Percentiles rank a stretch among this genome's conserved stretches.
These are phyloP conservation scores for Oryza nivara DNA, from an alignment of 176 grass and related monocot genomes.

Conservation along the genomic window DNA sequence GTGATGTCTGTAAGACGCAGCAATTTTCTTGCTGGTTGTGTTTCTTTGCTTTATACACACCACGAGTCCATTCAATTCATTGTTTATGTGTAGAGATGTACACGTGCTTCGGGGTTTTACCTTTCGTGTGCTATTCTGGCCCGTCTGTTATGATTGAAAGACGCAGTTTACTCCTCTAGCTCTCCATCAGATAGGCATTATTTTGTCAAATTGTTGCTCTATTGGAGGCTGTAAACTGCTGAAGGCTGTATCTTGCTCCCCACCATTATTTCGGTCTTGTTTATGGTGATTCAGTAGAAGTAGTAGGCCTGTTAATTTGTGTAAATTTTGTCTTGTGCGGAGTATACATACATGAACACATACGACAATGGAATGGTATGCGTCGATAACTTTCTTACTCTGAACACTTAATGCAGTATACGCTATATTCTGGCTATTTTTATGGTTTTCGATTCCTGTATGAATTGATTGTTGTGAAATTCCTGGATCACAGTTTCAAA, in stretches of 20 bases:
- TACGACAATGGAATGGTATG: conserved; percentile 9
- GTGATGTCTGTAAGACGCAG: background rate
- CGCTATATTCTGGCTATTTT: no score
- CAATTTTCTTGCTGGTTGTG: background rate
- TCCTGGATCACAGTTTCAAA: no score
- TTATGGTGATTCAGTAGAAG: conserved; percentile 32
- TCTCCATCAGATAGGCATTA: conserved; percentile 18
- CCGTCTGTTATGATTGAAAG: background rate
- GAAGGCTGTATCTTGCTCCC: background rate
- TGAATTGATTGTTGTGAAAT: no score
- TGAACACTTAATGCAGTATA: background rate
- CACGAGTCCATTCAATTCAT: conserved; percentile 48
- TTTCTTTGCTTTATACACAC: conserved; percentile 5
- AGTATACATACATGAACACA: conserved; percentile 28
- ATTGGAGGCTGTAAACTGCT: conserved; percentile 6
- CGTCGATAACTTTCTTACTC: background rate
- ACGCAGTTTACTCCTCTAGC: background rate
- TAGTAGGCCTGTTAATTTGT: conserved; percentile 28
- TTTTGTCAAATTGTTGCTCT: conserved; percentile 40
- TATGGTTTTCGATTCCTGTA: no score
- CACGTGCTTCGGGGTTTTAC: conserved; percentile 3
- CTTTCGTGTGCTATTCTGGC: background rate
- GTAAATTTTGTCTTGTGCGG: conserved; percentile 29
- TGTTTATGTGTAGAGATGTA: conserved; percentile 22
- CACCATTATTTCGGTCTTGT: conserved; percentile 38